Percentiles rank a stretch among this genome's conserved stretches.
phyloP scores from a whole-genome alignment of 495 filamentous ascomycete species.

The Penicillium manginii region DNA sequence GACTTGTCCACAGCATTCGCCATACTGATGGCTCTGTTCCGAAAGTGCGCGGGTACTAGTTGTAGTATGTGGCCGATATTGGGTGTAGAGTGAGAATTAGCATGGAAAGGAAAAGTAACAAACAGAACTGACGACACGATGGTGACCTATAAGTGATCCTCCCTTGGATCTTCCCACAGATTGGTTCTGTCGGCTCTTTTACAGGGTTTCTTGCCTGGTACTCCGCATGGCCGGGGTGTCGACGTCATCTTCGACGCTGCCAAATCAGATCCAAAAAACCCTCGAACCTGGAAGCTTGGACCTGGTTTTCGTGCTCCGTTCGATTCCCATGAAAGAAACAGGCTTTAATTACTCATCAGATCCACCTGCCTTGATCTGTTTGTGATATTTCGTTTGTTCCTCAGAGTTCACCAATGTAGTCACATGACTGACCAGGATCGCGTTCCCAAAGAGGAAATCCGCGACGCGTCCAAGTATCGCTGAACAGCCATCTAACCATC shows the following conservation, averaged over 20 bases:
- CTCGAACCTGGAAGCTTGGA: background rate
- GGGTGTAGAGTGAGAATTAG: background rate
- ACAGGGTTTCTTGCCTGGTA: background rate
- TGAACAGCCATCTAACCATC: constrained; percentile 7
- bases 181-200: background rate
- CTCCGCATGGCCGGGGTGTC: background rate
- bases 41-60: background rate
- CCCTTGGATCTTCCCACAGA: background rate
- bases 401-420: constrained; percentile 1
- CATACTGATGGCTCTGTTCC: background rate
- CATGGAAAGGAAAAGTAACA: background rate
- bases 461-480: constrained; percentile 20
- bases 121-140: background rate
- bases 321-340: background rate
- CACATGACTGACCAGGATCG: constrained; percentile 18
- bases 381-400: background rate
- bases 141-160: no score
- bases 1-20: background rate
- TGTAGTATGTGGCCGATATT: background rate
- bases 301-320: background rate
- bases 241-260: constrained; percentile 20
- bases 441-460: constrained; percentile 30
- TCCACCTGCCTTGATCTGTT: no score
- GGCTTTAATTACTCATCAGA: no score
- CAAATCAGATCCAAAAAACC: background rate